Percentiles rank a stretch among this genome's conserved stretches.
These are phyloP conservation scores for Cystobasidium sp. DNA, from an alignment of 1,284 basidiomycete species.

Conservation along the genomic window DNA sequence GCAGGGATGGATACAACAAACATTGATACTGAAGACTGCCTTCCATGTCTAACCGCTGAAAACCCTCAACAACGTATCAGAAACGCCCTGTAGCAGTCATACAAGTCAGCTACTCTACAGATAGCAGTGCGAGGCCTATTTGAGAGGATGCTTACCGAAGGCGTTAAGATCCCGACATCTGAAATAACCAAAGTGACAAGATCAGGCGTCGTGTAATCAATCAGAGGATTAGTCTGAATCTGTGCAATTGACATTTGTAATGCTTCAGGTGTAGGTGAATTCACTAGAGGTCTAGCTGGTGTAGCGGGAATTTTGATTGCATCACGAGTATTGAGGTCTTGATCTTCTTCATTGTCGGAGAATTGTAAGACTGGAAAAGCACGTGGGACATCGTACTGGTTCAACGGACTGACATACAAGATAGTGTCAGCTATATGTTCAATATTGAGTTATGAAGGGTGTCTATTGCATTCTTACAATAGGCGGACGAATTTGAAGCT, in stretches of 20 bases:
- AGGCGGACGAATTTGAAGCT: background rate
- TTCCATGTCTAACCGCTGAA: slow-evolving; percentile 23
- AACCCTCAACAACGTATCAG: slow-evolving; percentile 36
- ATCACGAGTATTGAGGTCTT: slow-evolving; percentile 3
- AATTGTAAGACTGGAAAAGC: slow-evolving; percentile 49
- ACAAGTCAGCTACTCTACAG: slow-evolving; percentile 3
- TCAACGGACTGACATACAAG: slow-evolving; percentile 66
- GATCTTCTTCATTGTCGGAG: slow-evolving; percentile 19
- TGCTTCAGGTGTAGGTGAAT: slow-evolving; percentile 47
- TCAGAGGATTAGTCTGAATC: slow-evolving; percentile 58
- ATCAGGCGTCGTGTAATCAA: slow-evolving; percentile 60
- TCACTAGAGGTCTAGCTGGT: slow-evolving; percentile 49
- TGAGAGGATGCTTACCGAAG: slow-evolving; percentile 54
- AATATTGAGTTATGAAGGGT: no score
- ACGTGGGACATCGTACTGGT: slow-evolving; percentile 88
- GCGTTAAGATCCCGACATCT: slow-evolving; percentile 87
- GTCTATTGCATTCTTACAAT: slow-evolving; percentile 58
- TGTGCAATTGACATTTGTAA: slow-evolving; percentile 59
- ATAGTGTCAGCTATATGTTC: background rate
- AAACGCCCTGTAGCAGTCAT: slow-evolving; percentile 25
- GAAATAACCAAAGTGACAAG: slow-evolving; percentile 71
- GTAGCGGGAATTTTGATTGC: slow-evolving; percentile 47
- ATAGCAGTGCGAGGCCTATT: background rate
- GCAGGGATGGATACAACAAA: slow-evolving; percentile 2
- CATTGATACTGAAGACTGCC: background rate